phyloP scores from a whole-genome alignment of 1,284 basidiomycete genomes.

The Irpex sp. region DNA sequence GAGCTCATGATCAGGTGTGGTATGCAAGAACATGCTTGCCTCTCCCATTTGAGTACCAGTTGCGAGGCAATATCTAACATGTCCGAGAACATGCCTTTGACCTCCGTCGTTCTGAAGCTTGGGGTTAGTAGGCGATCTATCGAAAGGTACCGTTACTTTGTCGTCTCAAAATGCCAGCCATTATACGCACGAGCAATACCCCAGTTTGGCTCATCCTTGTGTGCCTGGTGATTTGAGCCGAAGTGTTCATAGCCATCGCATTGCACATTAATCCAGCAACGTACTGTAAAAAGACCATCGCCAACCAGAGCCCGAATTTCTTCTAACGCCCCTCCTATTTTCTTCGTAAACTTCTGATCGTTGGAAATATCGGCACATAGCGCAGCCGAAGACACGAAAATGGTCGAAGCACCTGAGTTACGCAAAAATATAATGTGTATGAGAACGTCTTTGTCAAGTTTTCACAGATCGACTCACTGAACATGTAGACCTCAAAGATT shows the following conservation, averaged over 20 bases:
- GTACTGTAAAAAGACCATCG: constrained; percentile 43
- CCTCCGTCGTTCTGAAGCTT: constrained; percentile 42
- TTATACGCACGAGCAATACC: constrained; percentile 38
- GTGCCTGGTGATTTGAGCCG: constrained; percentile 33
- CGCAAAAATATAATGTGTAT: not conserved
- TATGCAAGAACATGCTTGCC: constrained; percentile 22
- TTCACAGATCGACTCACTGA: not conserved
- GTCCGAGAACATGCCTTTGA: constrained; percentile 45
- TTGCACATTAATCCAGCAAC: constrained; percentile 2
- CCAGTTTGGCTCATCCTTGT: constrained; percentile 35
- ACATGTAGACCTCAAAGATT: not conserved
- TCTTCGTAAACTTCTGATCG: constrained; percentile 43
- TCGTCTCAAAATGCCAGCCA: no score
- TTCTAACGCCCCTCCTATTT: constrained; percentile 28
- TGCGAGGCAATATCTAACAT: constrained; percentile 48
- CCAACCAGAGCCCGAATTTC: constrained; percentile 39
- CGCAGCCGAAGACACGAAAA: not conserved
- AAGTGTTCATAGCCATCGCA: not conserved
- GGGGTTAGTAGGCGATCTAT: constrained; percentile 51
- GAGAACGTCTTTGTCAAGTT: not conserved
- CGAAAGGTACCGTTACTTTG: not conserved
- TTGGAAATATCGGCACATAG: constrained; percentile 34
- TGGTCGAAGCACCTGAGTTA: not conserved
- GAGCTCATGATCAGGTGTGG: no score
- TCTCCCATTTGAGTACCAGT: constrained; percentile 43